Conservation (phyloP, 2,329 filamentous ascomycete genomes). For the Trichophyton benhamiae region DNA sequence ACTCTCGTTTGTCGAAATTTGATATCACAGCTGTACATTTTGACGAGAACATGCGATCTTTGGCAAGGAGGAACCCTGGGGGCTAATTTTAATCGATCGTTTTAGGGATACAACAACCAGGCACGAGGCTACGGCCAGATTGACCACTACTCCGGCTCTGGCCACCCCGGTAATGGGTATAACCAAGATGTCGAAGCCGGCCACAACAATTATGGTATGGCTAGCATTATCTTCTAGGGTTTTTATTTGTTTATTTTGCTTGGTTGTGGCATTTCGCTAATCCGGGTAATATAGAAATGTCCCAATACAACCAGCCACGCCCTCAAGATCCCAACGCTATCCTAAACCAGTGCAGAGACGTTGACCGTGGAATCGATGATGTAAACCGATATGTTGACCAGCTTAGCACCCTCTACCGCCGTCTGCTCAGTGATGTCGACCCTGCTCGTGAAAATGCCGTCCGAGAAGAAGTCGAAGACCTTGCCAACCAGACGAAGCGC, state of each 20-base stretch:
- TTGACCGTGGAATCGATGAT: conserved; percentile 63
- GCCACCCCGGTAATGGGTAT: conserved; percentile 23
- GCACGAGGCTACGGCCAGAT: conserved; percentile 40
- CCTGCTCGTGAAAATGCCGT: conserved; percentile 54
- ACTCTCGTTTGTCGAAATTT: neutral
- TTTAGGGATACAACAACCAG: conserved; percentile 16
- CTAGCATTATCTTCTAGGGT: conserved; percentile 3
- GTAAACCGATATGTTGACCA: conserved; percentile 61
- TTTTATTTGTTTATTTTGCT: neutral
- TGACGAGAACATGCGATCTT: neutral
- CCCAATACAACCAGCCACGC: conserved; percentile 23
- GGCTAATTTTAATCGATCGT: neutral
- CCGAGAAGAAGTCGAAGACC: conserved; percentile 56
- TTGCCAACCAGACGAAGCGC: conserved; percentile 69
- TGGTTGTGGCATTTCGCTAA: neutral
- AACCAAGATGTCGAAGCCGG: conserved; percentile 22
- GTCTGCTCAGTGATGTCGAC: conserved; percentile 62
- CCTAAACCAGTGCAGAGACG: conserved; percentile 70
- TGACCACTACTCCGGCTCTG: conserved; percentile 40
- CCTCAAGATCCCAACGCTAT: conserved; percentile 57
- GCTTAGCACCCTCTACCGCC: conserved; percentile 58
- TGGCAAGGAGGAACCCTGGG: neutral
- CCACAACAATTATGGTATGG: conserved; percentile 20
- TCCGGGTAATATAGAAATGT: conserved; percentile 31
- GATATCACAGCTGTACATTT: neutral